Evolutionary conservation across 2,329 filamentous ascomycete genomes (phyloP), one percentile per base, ranked within the genome.

Genomic region (Cytospora piceicola): DNA sequence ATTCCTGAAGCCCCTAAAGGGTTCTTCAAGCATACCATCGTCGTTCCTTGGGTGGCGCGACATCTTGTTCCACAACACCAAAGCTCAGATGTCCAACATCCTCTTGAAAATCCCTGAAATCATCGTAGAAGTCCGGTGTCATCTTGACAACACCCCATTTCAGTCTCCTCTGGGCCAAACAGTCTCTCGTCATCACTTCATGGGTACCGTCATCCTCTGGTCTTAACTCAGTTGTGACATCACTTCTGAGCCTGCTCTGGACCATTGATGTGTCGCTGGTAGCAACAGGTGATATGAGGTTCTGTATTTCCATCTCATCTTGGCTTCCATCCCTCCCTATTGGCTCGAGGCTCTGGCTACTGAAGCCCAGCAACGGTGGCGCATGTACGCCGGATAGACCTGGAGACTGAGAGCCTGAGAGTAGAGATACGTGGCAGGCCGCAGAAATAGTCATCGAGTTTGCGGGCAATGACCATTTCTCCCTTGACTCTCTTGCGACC

Each of bases 131-230:
- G 4, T 36, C 32, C 2, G 32, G 42, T 8, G 49, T 42, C 59
- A 61, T 61, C 42, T 14, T 49, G 27, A 61, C 59, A 11, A 34
- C 59, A 17, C 59, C 59, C 59, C 59, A 61, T 3, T 30, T 42
- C 7, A 61, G 34, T n/a, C n/a, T 49, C n/a, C 42, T 52, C 15
- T 6, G n/a, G 32, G 59, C n/a, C 6, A 61, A 34, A 34, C 11
- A 4, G 6, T 11, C 27, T 32, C 8, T 49, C 39, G 27, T 20
- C 27, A 51, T 17, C 6, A 42, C 20, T 24, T 8, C 46, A 9
- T 24, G 20, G 36, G 24, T 22, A 9, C 36, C 59, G 17, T 54
- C 30, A 30, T 20, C 20, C 9, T 29, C 17, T 15, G 34, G 27
- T 4, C 54, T 36, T 1, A 4, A 27, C 42, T 11, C 32, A 8